A percentile compares a stretch with the other conserved stretches of the same genome.
phyloP scores from a whole-genome alignment of 805 yeast genomes.

The Wickerhamomyces xylosicus region DNA sequence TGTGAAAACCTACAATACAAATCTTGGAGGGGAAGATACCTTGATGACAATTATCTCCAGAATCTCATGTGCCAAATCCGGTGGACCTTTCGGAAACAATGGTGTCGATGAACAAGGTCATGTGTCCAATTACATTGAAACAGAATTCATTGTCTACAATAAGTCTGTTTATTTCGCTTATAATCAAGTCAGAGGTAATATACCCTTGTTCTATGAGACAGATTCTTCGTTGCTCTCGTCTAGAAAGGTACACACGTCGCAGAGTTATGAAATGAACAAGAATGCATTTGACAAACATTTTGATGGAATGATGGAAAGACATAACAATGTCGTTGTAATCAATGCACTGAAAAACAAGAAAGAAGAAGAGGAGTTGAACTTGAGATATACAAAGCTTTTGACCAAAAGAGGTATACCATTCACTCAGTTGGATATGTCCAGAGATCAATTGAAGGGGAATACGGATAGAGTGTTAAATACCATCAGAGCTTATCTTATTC shows the following conservation, averaged over 20 bases:
- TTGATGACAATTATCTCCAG: slow-evolving; percentile 74
- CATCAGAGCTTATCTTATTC: slow-evolving; percentile 55
- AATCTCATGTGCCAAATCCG: slow-evolving; percentile 83
- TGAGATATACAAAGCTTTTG: slow-evolving; percentile 49
- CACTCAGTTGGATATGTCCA: slow-evolving; percentile 27
- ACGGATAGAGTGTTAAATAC: slow-evolving; percentile 35
- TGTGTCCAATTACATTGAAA: slow-evolving; percentile 85
- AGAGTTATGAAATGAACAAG: slow-evolving; percentile 77
- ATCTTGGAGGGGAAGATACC: slow-evolving; percentile 14
- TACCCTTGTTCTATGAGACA: slow-evolving; percentile 93
- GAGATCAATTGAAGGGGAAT: slow-evolving; percentile 25
- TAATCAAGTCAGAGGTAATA: slow-evolving; percentile 81
- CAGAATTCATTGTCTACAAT: slow-evolving; percentile 65
- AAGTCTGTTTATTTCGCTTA: slow-evolving; percentile 51
- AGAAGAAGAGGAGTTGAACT: slow-evolving; percentile 60
- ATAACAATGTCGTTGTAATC: slow-evolving; percentile 78
- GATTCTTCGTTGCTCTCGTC: slow-evolving; percentile 61
- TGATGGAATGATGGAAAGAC: slow-evolving; percentile 53
- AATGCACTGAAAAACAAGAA: slow-evolving; percentile 62
- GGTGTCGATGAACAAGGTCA: slow-evolving; percentile 91
- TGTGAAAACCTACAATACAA: slow-evolving; percentile 53
- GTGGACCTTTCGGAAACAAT: slow-evolving; percentile 74
- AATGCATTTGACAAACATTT: slow-evolving; percentile 82
- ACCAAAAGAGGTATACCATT: slow-evolving; percentile 22
- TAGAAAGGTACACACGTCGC: slow-evolving; percentile 70